phyloP scores from a whole-genome alignment of 495 filamentous ascomycete species.

The Glarea lozoyensis region DNA sequence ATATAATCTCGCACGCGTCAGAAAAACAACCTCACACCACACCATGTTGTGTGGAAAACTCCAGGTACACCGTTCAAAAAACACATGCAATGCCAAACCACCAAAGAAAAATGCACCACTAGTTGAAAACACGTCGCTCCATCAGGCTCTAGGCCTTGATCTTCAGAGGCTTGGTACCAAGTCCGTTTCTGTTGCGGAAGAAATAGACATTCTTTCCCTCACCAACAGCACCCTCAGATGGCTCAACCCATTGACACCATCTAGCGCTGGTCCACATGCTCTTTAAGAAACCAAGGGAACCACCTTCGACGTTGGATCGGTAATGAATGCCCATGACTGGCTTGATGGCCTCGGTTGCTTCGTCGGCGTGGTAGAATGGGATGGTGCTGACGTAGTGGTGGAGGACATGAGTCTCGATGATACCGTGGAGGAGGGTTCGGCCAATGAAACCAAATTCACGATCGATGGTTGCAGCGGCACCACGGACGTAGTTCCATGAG shows the following conservation, averaged over 20 bases:
- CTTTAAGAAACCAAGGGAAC: slow-evolving; percentile 55
- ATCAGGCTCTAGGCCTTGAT: slow-evolving; percentile 28
- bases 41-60: too few species aligned
- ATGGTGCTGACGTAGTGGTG: slow-evolving; percentile 83
- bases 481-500: slow-evolving; percentile 78
- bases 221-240: slow-evolving; percentile 54
- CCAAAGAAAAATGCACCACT: too few species aligned
- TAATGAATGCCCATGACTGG: slow-evolving; percentile 77
- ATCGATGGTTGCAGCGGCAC: slow-evolving; percentile 80
- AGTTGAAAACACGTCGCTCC: not conserved
- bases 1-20: too few species aligned
- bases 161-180: slow-evolving; percentile 50
- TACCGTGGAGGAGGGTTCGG: slow-evolving; percentile 77
- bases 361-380: slow-evolving; percentile 86
- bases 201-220: slow-evolving; percentile 57
- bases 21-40: too few species aligned
- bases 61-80: too few species aligned
- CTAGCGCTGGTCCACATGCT: slow-evolving; percentile 57
- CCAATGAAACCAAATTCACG: slow-evolving; percentile 87
- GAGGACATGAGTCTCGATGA: slow-evolving; percentile 86
- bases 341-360: slow-evolving; percentile 78
- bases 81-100: too few species aligned
- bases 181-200: slow-evolving; percentile 70
- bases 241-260: slow-evolving; percentile 69
- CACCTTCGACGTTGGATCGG: slow-evolving; percentile 52